Evolutionary conservation across 2,329 filamentous ascomycete species (phyloP).

Genomic region (Pseudogymnoascus sp.): DNA sequence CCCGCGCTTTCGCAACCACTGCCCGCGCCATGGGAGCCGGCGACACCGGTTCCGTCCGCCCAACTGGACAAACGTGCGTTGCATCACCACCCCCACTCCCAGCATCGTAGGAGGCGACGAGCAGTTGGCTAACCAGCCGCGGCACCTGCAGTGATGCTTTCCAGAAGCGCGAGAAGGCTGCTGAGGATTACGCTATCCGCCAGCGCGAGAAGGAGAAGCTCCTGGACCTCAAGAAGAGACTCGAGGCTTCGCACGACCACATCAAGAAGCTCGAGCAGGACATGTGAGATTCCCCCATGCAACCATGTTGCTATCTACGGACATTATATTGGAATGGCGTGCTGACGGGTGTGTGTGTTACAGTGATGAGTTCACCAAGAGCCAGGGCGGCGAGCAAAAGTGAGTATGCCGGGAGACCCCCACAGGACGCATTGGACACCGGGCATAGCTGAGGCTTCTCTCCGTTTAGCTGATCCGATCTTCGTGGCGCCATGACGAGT

Average conservation of each 20-base stretch:
- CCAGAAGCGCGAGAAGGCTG: conserved; percentile 82
- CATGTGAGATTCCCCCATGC: conserved; percentile 54
- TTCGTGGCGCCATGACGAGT: background rate
- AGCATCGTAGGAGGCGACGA: background rate
- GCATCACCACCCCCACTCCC: background rate
- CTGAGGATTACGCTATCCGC: conserved; percentile 77
- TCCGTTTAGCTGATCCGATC: background rate
- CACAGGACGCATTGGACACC: background rate
- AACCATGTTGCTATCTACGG: background rate
- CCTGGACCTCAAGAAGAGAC: conserved; percentile 62
- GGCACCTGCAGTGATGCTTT: conserved; percentile 67
- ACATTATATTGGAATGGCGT: background rate
- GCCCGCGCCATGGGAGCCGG: conserved; percentile 54
- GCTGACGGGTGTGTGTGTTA: conserved; percentile 7
- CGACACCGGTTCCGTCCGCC: conserved; percentile 38
- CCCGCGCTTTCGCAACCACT: conserved; percentile 37
- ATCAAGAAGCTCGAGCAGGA: conserved; percentile 78
- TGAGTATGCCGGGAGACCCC: conserved; percentile 20
- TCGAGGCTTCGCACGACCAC: conserved; percentile 72
- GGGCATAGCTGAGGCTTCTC: conserved; percentile 5
- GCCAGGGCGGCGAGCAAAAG: conserved; percentile 41
- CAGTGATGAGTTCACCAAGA: conserved; percentile 63
- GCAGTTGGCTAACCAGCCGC: background rate
- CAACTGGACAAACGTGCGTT: conserved; percentile 13
- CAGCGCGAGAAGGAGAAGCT: conserved; percentile 91